Base-by-base conservation (phyloP, 2,329 filamentous ascomycete species). In the Sphaerostilbella broomeana region DNA sequence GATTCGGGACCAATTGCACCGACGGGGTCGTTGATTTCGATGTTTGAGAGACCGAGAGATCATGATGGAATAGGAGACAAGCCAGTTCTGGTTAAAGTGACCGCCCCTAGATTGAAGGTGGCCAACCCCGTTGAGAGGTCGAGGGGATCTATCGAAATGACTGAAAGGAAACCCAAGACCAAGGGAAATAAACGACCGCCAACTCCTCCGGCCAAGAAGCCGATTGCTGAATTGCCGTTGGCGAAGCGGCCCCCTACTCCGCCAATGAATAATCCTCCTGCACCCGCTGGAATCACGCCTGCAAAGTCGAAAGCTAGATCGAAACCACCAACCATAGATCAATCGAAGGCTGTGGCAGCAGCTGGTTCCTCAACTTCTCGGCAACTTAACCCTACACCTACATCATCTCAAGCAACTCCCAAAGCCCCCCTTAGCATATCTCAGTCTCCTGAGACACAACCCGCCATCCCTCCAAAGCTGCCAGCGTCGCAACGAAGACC, bases 21-120 rank as follows among this genome's bases (percentile, higher is more conserved):
- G 0, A 81, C 81, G 0, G 76, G 68, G 3, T 74, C 78, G 4
- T 65, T 86, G 15, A 80, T 86, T 38, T 74, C 74, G 26, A 70
- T 85, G 63, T 86, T 86, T 48, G 83, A 88, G 59, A 65, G 70
- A 46, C 69, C 63, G 28, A 47, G 41, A 35, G 48, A 46, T 27
- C 19, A 33, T 17, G 22, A 12, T 22, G 31, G 21, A 6, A 13
- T 13, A 6, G 38, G 35, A 12, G 38, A 40, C 11, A 29, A 17
- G 9, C 18, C 33, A 22, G 33, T n/a, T 7, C 13, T 6, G 13
- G 21, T 13, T 20, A 33, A 21, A 7, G 32, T 18, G 22, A 18
- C n/a, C n/a, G n/a, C n/a, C n/a, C n/a, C n/a, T n/a, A n/a, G n/a
- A n/a, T n/a, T n/a, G n/a, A n/a, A n/a, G n/a, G n/a, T n/a, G n/a